A percentile compares a stretch with the other conserved stretches of the same genome.
phyloP scores from a whole-genome alignment of 371 early-diverging fungal genomes.

The Rhizopus sp. region DNA sequence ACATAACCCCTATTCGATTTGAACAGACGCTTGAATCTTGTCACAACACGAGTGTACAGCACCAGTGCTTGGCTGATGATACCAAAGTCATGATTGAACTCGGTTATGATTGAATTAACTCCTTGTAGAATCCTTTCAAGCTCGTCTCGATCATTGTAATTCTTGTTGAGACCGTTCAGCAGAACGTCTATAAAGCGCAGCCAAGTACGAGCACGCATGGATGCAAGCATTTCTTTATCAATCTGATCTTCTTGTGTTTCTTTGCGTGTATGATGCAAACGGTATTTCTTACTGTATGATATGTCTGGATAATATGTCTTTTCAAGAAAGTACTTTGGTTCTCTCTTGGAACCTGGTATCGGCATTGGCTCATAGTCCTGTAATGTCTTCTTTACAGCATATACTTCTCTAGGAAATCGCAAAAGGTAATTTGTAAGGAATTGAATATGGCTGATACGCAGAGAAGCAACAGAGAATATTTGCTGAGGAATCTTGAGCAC shows the following conservation, averaged over 20 bases:
- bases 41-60: constrained; percentile 58
- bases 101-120: constrained; percentile 57
- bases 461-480: constrained; percentile 55
- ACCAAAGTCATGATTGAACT: constrained; percentile 56
- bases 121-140: constrained; percentile 60
- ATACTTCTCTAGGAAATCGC: constrained; percentile 58
- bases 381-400: constrained; percentile 57
- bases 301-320: constrained; percentile 35
- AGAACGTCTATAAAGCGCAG: constrained; percentile 57
- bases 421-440: constrained; percentile 62
- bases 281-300: constrained; percentile 14
- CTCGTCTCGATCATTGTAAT: constrained; percentile 58
- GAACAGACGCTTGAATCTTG: constrained; percentile 61
- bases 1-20: constrained; percentile 61
- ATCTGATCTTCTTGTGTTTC: constrained; percentile 10
- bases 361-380: constrained; percentile 48
- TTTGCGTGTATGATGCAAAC: constrained; percentile 3
- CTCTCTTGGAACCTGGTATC: constrained; percentile 14
- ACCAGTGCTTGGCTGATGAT: constrained; percentile 60
- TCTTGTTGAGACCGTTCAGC: constrained; percentile 57
- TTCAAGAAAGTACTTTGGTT: constrained; percentile 2
- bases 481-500: constrained; percentile 54
- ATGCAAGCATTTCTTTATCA: constrained; percentile 39
- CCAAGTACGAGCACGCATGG: constrained; percentile 64
- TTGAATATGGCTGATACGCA: constrained; percentile 64